Evolutionary conservation across 495 filamentous ascomycete species (phyloP).

Genomic region (Usnea hakonensis): DNA sequence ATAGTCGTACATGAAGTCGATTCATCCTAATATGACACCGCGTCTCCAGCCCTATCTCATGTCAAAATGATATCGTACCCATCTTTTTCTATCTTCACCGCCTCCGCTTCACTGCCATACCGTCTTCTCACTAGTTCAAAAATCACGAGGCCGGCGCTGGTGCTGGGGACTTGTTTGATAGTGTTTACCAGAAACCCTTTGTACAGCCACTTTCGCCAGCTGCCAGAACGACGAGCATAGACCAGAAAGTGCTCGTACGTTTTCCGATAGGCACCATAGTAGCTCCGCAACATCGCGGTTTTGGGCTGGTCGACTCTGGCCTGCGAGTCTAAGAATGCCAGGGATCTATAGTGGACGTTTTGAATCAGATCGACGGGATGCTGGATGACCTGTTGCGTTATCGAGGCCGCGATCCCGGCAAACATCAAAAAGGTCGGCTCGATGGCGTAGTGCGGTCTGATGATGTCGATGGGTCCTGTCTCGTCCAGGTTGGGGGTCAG

Average conservation of each 20-base stretch:
- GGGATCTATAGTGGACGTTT: constrained; percentile 64
- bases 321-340: constrained; percentile 69
- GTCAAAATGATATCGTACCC: constrained; percentile 67
- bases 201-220: constrained; percentile 67
- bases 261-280: constrained; percentile 67
- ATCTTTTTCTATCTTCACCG: constrained; percentile 55
- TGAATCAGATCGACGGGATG: constrained; percentile 72
- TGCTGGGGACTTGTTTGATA: constrained; percentile 76
- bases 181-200: constrained; percentile 67
- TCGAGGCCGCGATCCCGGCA: constrained; percentile 67
- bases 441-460: constrained; percentile 76
- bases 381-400: constrained; percentile 70
- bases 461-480: constrained; percentile 42
- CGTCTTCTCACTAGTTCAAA: constrained; percentile 81
- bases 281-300: constrained; percentile 51
- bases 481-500: constrained; percentile 28
- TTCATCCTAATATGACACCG: no score
- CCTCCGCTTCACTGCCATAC: constrained; percentile 62
- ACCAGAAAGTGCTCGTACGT: constrained; percentile 62
- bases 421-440: constrained; percentile 75
- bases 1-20: background rate
- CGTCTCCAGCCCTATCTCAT: constrained; percentile 11
- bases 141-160: constrained; percentile 79
- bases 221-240: constrained; percentile 54
- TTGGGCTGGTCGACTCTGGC: constrained; percentile 41